phyloP scores from a whole-genome alignment of 805 yeast species.

The Candida glaebosa region DNA sequence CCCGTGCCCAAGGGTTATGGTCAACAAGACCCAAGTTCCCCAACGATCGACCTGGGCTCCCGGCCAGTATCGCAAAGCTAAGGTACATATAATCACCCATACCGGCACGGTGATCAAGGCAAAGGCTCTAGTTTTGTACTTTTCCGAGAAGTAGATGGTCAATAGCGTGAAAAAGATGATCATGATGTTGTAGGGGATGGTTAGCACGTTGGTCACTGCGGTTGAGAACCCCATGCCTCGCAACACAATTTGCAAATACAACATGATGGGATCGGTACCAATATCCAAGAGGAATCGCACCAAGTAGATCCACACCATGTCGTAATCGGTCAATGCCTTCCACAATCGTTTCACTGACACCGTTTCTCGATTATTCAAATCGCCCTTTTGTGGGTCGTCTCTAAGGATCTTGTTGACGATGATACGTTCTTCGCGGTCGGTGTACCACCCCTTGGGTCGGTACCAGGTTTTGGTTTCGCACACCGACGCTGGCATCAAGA shows the following conservation, averaged over 20 bases:
- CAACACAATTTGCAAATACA: conserved; percentile 10
- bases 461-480: conserved; percentile 49
- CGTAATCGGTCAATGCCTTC: conserved; percentile 44
- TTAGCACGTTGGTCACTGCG: conserved; percentile 18
- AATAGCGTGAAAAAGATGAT: conserved; percentile 31
- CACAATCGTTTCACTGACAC: conserved; percentile 38
- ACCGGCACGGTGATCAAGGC: conserved; percentile 15
- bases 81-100: conserved; percentile 15
- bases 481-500: conserved; percentile 51
- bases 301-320: conserved; percentile 53
- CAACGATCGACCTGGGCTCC: conserved; percentile 37
- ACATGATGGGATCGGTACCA: conserved; percentile 1
- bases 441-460: conserved; percentile 46
- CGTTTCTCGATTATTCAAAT: conserved; percentile 60
- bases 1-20: conserved; percentile 41
- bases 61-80: conserved; percentile 37
- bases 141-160: conserved; percentile 36
- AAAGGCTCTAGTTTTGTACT: conserved; percentile 20
- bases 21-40: conserved; percentile 41
- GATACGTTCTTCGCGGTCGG: conserved; percentile 53
- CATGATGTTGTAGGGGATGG: conserved; percentile 23
- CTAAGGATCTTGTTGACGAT: conserved; percentile 55
- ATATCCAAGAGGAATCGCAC: conserved; percentile 29
- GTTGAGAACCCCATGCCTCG: conserved; percentile 21
- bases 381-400: conserved; percentile 62